Evolutionary conservation across 1,284 basidiomycete species (phyloP).

Genomic region (Flammula alnicola): DNA sequence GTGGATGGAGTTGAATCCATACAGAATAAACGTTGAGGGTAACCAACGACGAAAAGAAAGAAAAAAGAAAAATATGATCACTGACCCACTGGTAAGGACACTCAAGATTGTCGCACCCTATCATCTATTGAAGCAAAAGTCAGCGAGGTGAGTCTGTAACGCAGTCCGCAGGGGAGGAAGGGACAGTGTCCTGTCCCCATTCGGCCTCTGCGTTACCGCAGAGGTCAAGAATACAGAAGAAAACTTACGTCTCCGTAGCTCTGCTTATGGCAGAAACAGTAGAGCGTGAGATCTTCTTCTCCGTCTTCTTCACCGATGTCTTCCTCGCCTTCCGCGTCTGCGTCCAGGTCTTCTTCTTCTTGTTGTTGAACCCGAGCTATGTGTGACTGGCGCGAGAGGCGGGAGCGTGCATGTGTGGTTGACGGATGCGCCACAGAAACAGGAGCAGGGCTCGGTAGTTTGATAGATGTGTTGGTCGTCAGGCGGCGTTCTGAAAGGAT

Average conservation of each 20-base stretch:
- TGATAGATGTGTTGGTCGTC: slow-evolving; percentile 37
- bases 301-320: slow-evolving; percentile 51
- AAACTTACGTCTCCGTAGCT: slow-evolving; percentile 64
- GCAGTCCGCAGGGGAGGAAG: background rate
- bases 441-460: slow-evolving; percentile 36
- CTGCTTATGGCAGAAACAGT: slow-evolving; percentile 70
- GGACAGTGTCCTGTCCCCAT: no score
- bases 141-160: slow-evolving; percentile 3
- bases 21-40: background rate
- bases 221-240: slow-evolving; percentile 1
- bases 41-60: background rate
- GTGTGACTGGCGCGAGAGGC: slow-evolving; percentile 41
- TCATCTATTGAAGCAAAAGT: slow-evolving; percentile 52
- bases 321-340: slow-evolving; percentile 51
- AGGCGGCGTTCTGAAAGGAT: slow-evolving; percentile 32
- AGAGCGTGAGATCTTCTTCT: slow-evolving; percentile 59
- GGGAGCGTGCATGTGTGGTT: slow-evolving; percentile 42
- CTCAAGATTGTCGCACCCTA: slow-evolving; percentile 69
- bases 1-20: no score
- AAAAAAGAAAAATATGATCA: slow-evolving; percentile 16
- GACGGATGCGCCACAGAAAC: slow-evolving; percentile 41
- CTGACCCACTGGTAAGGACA: slow-evolving; percentile 78
- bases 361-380: slow-evolving; percentile 25
- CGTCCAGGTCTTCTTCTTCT: slow-evolving; percentile 40
- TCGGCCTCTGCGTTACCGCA: slow-evolving; percentile 7